These are phyloP conservation scores for Plasmodium vivax DNA, from an alignment of 169 alveolate genomes.

Conservation along the genomic window DNA sequence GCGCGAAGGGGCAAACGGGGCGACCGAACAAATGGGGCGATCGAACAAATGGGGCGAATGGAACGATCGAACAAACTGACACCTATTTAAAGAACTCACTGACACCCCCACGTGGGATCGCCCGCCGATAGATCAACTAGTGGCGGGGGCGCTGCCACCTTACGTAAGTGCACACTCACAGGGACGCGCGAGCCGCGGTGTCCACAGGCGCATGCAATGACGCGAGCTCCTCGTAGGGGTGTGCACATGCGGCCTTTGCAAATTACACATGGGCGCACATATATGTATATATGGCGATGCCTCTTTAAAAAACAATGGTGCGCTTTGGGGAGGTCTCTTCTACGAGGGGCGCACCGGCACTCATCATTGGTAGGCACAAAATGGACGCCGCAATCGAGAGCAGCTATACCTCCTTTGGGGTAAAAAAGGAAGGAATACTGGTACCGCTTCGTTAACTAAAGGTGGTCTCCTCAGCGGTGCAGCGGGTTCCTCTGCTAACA, in stretches of 20 bases:
- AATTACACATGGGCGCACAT: neutral
- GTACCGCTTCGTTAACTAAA: neutral
- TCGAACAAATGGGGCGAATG: neutral
- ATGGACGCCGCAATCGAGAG: neutral
- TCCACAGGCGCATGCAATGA: neutral
- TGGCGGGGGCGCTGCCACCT: neutral
- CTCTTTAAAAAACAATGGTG: neutral
- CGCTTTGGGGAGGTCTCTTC: neutral
- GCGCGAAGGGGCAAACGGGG: neutral
- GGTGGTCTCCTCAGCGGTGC: neutral
- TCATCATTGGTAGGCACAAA: neutral
- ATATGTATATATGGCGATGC: neutral
- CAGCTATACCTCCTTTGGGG: neutral
- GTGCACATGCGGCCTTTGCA: neutral
- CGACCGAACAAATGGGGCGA: neutral
- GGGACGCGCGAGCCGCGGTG: neutral
- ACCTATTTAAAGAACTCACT: neutral
- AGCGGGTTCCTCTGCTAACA: neutral
- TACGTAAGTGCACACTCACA: neutral
- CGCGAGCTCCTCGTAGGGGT: neutral
- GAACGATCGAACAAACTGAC: neutral
- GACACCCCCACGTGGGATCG: neutral
- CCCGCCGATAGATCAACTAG: slow-evolving; percentile 6
- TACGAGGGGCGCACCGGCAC: neutral
- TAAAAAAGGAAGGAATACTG: neutral